A percentile compares a stretch with the other conserved stretches of the same genome.
phyloP scores from a whole-genome alignment of 352 stramenopile species.

The Pythium aristosporum region DNA sequence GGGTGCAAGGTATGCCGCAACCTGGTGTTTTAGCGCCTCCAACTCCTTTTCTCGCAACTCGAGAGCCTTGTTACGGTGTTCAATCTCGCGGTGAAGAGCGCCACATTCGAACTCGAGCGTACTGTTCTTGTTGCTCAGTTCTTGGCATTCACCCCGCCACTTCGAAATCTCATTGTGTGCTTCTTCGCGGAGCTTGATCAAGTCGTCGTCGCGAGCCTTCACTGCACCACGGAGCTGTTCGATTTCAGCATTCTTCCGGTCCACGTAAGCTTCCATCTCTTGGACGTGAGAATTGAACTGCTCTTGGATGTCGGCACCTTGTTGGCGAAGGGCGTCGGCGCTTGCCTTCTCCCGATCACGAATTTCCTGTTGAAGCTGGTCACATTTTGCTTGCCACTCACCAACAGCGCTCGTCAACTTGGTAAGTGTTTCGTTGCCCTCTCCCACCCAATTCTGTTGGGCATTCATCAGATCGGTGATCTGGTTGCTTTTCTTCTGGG shows the following conservation, averaged over 20 bases:
- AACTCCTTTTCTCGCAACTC: constrained; percentile 53
- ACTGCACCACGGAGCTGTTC: constrained; percentile 52
- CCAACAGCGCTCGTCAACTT: constrained; percentile 17
- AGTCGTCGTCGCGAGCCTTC: constrained; percentile 46
- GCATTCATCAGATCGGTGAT: constrained; percentile 47
- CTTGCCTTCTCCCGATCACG: constrained; percentile 45
- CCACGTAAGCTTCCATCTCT: constrained; percentile 28
- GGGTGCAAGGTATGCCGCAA: constrained; percentile 52
- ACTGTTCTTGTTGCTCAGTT: constrained; percentile 39
- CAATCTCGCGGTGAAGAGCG: constrained; percentile 47
- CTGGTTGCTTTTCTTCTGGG: constrained; percentile 51
- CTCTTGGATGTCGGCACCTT: constrained; percentile 49
- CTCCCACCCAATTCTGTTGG: constrained; percentile 37
- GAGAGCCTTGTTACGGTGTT: constrained; percentile 51
- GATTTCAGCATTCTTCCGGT: constrained; percentile 45
- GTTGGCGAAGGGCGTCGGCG: constrained; percentile 45
- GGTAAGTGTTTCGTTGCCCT: constrained; percentile 20
- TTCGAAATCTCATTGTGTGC: constrained; percentile 47
- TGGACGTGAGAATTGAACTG: constrained; percentile 64
- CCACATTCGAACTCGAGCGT: constrained; percentile 42
- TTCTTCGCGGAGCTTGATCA: constrained; percentile 31
- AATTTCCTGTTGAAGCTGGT: constrained; percentile 44
- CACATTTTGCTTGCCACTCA: constrained; percentile 38
- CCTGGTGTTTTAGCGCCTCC: constrained; percentile 45
- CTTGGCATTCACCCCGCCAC: constrained; percentile 50